Conservation (phyloP, 1,284 basidiomycete species). For the Boletus semigastroideus region DNA sequence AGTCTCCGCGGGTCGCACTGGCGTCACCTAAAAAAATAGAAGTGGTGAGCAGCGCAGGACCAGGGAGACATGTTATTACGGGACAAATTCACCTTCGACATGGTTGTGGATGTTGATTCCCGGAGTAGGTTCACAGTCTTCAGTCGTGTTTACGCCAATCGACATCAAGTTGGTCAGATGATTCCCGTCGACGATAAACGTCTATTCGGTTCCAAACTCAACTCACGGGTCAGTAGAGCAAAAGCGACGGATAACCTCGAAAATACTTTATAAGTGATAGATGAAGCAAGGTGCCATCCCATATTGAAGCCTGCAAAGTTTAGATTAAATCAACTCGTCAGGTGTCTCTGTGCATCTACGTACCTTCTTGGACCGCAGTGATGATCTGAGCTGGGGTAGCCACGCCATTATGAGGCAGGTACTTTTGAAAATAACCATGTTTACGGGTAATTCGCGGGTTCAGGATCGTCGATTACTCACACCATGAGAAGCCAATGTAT, state of each 20-base stretch:
- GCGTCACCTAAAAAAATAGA: conserved; percentile 17
- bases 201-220: conserved; percentile 9
- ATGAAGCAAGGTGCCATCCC: conserved; percentile 24
- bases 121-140: conserved; percentile 7
- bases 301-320: conserved; percentile 25
- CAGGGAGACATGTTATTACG: background rate
- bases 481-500: conserved; percentile 46
- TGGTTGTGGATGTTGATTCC: conserved; percentile 26
- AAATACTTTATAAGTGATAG: conserved; percentile 25
- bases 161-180: conserved; percentile 30
- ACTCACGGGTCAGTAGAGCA: background rate
- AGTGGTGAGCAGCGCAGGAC: background rate
- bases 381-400: conserved; percentile 29
- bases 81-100: conserved; percentile 17
- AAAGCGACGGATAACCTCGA: background rate
- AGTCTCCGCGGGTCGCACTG: conserved; percentile 29
- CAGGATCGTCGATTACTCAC: conserved; percentile 9
- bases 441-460: background rate
- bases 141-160: conserved; percentile 28
- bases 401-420: conserved; percentile 23
- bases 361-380: conserved; percentile 25
- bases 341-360: background rate
- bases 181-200: conserved; percentile 27
- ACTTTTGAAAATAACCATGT: conserved; percentile 8
- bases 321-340: background rate